Evolutionary conservation across 2,329 filamentous ascomycete genomes (phyloP).

Genomic region (Aspergillus arachidicola): DNA sequence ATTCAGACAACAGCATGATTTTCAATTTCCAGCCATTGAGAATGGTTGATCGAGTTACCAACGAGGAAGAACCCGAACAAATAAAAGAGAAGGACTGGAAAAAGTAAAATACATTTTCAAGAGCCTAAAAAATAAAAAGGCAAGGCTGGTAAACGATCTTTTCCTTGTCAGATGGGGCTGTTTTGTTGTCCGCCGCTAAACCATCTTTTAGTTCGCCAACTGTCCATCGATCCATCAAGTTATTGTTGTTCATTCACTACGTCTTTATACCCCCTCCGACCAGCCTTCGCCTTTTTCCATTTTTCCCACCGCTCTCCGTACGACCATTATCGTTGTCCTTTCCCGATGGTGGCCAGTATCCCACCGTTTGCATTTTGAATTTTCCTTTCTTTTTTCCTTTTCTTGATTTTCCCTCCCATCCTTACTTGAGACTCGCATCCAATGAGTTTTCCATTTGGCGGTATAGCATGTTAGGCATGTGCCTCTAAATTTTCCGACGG

Average conservation of each 20-base stretch:
- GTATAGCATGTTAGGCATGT: constrained; percentile 9
- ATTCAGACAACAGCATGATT: background rate
- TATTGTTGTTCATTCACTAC: background rate
- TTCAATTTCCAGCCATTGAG: background rate
- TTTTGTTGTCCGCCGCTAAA: constrained; percentile 15
- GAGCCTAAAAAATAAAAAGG: background rate
- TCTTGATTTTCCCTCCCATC: constrained; percentile 6
- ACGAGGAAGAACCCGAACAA: background rate
- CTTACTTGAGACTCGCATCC: background rate
- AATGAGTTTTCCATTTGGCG: constrained; percentile 7
- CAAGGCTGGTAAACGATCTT: constrained; percentile 7
- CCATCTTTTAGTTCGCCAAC: constrained; percentile 4
- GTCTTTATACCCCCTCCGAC: constrained; percentile 11
- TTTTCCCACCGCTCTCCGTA: background rate
- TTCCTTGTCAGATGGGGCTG: constrained; percentile 8
- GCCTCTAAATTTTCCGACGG: constrained; percentile 6
- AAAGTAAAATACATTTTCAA: background rate
- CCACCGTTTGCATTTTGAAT: constrained; percentile 11
- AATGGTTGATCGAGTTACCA: background rate
- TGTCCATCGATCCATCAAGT: background rate
- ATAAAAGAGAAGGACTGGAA: background rate
- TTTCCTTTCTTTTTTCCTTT: background rate
- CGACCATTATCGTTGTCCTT: constrained; percentile 10
- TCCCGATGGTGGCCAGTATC: background rate
- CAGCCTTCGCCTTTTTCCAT: constrained; percentile 30